phyloP scores from a whole-genome alignment of 169 alveolate species.

The Perkinsus marinus region DNA sequence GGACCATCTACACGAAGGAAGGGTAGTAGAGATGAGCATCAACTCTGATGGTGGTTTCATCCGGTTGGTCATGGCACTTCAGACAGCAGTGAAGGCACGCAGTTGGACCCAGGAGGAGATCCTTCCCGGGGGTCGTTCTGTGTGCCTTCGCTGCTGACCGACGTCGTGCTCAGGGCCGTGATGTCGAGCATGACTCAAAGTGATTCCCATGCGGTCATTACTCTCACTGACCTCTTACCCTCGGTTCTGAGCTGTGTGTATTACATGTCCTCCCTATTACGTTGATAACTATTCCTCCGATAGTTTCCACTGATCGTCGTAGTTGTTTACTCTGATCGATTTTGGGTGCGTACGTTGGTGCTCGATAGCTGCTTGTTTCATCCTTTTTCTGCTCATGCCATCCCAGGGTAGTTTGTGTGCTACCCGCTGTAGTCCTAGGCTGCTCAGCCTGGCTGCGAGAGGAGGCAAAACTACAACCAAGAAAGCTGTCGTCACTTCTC shows the following conservation, averaged over 20 bases:
- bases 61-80: background rate
- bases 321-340: no score
- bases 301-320: background rate
- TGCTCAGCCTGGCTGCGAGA: background rate
- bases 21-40: no score
- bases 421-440: background rate
- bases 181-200: slow-evolving; percentile 58
- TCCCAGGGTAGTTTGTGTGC: background rate
- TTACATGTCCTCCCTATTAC: background rate
- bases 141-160: no score
- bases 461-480: background rate
- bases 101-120: slow-evolving; percentile 71
- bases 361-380: background rate
- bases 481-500: background rate
- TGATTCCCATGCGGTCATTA: slow-evolving; percentile 4
- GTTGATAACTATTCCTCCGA: background rate
- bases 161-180: slow-evolving; percentile 55
- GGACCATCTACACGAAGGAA: background rate
- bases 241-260: slow-evolving; percentile 24
- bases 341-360: no score
- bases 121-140: no score
- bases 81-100: slow-evolving; percentile 33
- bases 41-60: background rate
- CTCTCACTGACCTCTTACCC: background rate
- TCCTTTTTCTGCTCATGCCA: background rate